These are phyloP conservation scores for Dendrothele bispora DNA, from an alignment of 768 basidiomycete genomes.

Conservation along the genomic window DNA sequence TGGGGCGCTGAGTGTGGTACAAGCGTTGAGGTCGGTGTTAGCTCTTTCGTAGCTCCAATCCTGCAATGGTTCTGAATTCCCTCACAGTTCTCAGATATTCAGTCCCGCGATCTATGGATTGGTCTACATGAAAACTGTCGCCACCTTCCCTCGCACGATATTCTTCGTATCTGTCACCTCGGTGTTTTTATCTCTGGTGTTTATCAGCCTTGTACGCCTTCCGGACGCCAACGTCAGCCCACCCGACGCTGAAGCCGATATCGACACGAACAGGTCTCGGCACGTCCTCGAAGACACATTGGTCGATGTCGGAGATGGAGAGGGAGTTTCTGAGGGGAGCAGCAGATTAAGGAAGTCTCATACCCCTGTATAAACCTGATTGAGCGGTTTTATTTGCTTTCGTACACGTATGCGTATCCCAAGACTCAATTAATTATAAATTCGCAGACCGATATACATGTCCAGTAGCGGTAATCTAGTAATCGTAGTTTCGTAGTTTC, in stretches of 20 bases:
- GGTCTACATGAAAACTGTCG: constrained; percentile 71
- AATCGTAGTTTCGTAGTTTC: not conserved
- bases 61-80: not conserved
- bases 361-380: no score
- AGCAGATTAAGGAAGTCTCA: not conserved
- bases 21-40: constrained; percentile 56
- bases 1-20: constrained; percentile 75
- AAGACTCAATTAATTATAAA: not conserved
- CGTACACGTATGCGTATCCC: not conserved
- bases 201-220: constrained; percentile 50
- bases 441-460: no score
- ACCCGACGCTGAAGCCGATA: not conserved
- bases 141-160: constrained; percentile 64
- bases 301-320: not conserved
- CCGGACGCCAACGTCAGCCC: constrained; percentile 8
- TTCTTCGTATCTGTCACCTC: constrained; percentile 55
- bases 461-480: no score
- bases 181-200: constrained; percentile 39
- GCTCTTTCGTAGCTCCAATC: not conserved
- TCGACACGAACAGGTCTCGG: not conserved
- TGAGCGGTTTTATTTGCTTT: no score
- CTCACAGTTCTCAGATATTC: constrained; percentile 58
- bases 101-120: constrained; percentile 74
- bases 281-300: not conserved
- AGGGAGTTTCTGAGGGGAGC: not conserved